Conservation (phyloP, 768 basidiomycete species). For the Gymnopilus junonius region DNA sequence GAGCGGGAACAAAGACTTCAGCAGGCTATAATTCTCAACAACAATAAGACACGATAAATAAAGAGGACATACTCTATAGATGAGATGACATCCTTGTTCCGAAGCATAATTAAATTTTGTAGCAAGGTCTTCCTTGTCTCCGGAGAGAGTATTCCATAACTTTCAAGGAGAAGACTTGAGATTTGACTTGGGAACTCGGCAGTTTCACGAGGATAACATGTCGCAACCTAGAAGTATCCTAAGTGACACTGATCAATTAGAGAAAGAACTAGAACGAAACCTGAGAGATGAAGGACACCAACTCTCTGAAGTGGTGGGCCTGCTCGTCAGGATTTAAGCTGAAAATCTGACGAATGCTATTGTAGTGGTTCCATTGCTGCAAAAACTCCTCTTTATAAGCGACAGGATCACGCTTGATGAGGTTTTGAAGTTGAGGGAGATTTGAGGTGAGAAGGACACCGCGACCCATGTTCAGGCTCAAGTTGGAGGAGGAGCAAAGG, state of each 20-base stretch:
- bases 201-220: constrained; percentile 93
- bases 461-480: constrained; percentile 44
- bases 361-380: constrained; percentile 96
- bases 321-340: constrained; percentile 83
- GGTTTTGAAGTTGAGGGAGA: constrained; percentile 93
- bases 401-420: constrained; percentile 92
- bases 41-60: not conserved
- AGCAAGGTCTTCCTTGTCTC: constrained; percentile 87
- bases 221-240: constrained; percentile 62
- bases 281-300: constrained; percentile 92
- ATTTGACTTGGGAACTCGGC: constrained; percentile 84
- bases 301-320: constrained; percentile 81
- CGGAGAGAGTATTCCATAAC: constrained; percentile 72
- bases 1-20: constrained; percentile 92
- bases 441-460: constrained; percentile 85
- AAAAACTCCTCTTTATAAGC: constrained; percentile 95
- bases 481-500: not conserved
- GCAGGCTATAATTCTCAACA: constrained; percentile 55
- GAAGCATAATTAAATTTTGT: constrained; percentile 90
- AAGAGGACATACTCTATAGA: constrained; percentile 80
- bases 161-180: constrained; percentile 76
- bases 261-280: constrained; percentile 33
- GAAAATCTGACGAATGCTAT: constrained; percentile 86
- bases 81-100: constrained; percentile 91
- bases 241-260: not conserved